Base-by-base conservation (phyloP, 2,329 filamentous ascomycete genomes). In the Diaporthe humulicola region DNA sequence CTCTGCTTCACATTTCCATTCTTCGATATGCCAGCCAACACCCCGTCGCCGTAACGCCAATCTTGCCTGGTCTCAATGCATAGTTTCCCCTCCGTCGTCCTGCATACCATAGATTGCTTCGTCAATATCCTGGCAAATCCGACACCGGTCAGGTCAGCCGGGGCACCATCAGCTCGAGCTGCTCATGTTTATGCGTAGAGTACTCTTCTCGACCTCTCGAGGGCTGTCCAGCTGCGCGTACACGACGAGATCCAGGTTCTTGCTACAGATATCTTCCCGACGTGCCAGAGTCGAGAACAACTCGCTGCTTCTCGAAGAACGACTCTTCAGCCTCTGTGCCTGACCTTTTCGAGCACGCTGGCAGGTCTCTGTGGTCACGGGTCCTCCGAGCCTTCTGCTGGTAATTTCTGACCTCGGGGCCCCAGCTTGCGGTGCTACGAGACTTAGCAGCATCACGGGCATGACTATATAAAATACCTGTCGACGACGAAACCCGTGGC, bases 1-100 rank as follows among this genome's bases (percentile, higher is more conserved):
- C 60, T 56, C 67, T 69, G 61, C 50, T 66, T 71, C 66, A 71
- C 57, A 57, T 76, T 52, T 54, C 70, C 57, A 71, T 42, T 71
- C 25, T 61, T 45, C n/a, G 40, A 48, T 66, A 50, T 67, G 70
- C 64, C 33, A 75, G 48, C 72, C 58, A 52, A 38, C 28, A 40
- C 30, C 36, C 50, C 40, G 58, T 66, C 42, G 54, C 56, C 52
- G 67, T 69, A 61, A 75, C 58, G 71, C 66, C 57, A 60, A 54
- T 58, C n/a, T 74, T 60, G 48, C 58, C 52, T 52, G 64, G 72
- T 48, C 64, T 45, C 19, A 36, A 64, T 50, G 50, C 67, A 48
- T 58, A 19, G 52, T 33, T 50, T 60, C 45, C 36, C 64, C 69
- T 70, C 74, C 67, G 71, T 71, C 67, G 40, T 71, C 52, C 71